Percentiles rank a stretch among this genome's conserved stretches.
phyloP scores from a whole-genome alignment of 768 basidiomycete genomes.

The Mycena rosella region DNA sequence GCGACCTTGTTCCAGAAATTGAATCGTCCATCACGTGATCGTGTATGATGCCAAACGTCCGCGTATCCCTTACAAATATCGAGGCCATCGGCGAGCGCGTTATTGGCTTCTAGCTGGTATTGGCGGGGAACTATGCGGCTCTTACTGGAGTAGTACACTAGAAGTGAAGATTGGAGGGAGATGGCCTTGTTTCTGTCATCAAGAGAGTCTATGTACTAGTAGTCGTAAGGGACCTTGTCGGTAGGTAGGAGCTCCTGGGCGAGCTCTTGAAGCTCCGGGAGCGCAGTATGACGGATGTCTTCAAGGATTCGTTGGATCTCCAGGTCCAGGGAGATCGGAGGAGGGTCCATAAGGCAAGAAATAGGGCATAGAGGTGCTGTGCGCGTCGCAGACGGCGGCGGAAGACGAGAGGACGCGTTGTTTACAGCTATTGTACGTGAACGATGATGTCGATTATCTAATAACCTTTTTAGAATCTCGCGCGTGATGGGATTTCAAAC shows the following conservation, averaged over 20 bases:
- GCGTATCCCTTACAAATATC: no score
- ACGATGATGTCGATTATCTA: background rate
- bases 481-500: background rate
- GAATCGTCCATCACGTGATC: no score
- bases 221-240: slow-evolving; percentile 4
- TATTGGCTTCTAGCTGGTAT: slow-evolving; percentile 39
- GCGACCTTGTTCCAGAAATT: no score
- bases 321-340: background rate
- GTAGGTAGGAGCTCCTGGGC: background rate
- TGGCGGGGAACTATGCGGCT: slow-evolving; percentile 38
- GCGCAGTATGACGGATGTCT: background rate
- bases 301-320: background rate
- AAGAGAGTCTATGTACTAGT: slow-evolving; percentile 16
- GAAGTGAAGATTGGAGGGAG: slow-evolving; percentile 17
- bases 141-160: slow-evolving; percentile 19
- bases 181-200: slow-evolving; percentile 1
- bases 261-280: slow-evolving; percentile 1
- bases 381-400: slow-evolving; percentile 13
- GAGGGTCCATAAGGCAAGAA: slow-evolving; percentile 7
- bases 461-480: background rate
- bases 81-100: slow-evolving; percentile 34
- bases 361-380: background rate
- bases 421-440: background rate
- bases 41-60: no score
- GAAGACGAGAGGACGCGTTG: background rate